Evolutionary conservation across 1,284 basidiomycete genomes (phyloP), one percentile per base, ranked within the genome.

Genomic region (Pseudozyma sp.): DNA sequence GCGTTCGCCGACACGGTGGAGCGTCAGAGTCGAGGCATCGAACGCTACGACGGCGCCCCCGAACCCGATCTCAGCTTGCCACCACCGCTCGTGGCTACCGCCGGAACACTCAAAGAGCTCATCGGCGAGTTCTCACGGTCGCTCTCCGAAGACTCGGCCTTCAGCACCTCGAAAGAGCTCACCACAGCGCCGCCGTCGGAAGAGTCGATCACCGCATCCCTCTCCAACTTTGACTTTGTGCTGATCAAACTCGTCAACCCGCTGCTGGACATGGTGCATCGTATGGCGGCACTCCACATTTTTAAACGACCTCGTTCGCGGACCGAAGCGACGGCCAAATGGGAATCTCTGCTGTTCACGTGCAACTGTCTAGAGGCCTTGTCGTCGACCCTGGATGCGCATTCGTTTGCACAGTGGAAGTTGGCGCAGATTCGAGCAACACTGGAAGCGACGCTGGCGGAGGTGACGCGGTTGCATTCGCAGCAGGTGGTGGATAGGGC

Each of bases 1-100:
- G 73, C 77, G 2, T 81, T 84, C 31, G 52, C 69, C 11, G 68
- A 57, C 8, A 76, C 77, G 11, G 70, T 83, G n/a, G 68, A 81
- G 33, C 42, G 70, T 3, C 77, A 78, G 40, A 74, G 64, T 1
- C 45, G 44, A 3, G 77, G 80, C 0, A 68, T 81, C 8, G 43
- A 59, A 14, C 44, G 75, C 9, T 79, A 75, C 52, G 55, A 68
- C 7, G 67, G 70, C 9, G 11, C 60, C 17, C 62, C 64, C 0
- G 71, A 71, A 13, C 16, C 53, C 4, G 67, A 75, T 19, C 66
- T 81, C 10, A 29, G 43, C 1, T 49, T 71, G 5, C 78, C 79
- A 0, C 43, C 76, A 11, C 76, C 77, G 11, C 39, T 81, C 9
- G 19, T 71, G 4, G 78, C 70, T 1, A 66, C 68, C 0, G 39